A percentile compares a stretch with the other conserved stretches of the same genome.
Conservation (phyloP, 2,329 filamentous ascomycete genomes). For the Celoporthe dispersa region DNA sequence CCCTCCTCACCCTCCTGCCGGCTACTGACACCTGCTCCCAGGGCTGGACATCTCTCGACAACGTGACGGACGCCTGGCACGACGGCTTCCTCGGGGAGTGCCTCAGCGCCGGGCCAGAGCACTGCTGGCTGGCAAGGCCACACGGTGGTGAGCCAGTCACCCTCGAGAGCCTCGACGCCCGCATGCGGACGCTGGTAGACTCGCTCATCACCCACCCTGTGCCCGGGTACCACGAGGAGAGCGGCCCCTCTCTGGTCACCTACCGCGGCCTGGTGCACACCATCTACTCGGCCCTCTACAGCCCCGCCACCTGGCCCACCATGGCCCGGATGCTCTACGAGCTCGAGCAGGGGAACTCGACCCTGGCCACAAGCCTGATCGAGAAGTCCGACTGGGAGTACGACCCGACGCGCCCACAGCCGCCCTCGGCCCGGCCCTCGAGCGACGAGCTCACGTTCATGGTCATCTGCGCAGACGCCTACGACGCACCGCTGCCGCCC, state of each 20-base stretch:
- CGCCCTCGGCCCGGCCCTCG: conserved; percentile 37
- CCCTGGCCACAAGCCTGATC: conserved; percentile 45
- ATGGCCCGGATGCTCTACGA: conserved; percentile 48
- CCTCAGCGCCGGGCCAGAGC: conserved; percentile 49
- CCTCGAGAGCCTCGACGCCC: conserved; percentile 41
- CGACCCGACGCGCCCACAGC: conserved; percentile 42
- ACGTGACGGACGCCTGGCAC: conserved; percentile 52
- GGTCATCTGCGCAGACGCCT: conserved; percentile 50
- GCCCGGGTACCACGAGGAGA: conserved; percentile 42
- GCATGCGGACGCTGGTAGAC: conserved; percentile 45
- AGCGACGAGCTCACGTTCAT: conserved; percentile 46
- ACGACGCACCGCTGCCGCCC: conserved; percentile 7
- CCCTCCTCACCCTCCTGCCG: too few species aligned
- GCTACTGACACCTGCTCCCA: background rate
- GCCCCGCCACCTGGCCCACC: conserved; percentile 47
- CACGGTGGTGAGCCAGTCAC: conserved; percentile 38
- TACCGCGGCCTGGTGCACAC: conserved; percentile 47
- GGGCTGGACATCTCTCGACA: conserved; percentile 53
- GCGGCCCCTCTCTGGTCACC: conserved; percentile 50
- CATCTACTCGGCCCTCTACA: conserved; percentile 50
- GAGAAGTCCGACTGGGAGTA: conserved; percentile 47
- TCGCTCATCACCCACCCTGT: conserved; percentile 45
- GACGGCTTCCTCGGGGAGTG: conserved; percentile 58
- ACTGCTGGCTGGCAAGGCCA: conserved; percentile 49
- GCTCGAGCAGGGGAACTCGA: conserved; percentile 51